Evolutionary conservation across 805 yeast genomes (phyloP).

Genomic region (Naumovozyma castellii): DNA sequence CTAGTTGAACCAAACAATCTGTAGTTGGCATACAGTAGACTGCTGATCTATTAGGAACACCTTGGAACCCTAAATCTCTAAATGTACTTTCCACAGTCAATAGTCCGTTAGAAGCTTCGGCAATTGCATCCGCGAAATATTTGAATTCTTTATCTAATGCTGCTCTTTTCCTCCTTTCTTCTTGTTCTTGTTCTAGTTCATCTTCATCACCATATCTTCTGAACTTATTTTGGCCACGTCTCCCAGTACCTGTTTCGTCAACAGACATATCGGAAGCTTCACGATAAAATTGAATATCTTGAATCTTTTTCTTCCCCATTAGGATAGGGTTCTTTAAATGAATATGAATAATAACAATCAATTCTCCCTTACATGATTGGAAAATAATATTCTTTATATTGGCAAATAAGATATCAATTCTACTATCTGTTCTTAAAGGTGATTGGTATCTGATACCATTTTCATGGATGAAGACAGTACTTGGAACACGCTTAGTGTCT

Average conservation of each 20-base stretch:
- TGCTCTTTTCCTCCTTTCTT: slow-evolving; percentile 87
- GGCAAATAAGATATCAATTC: slow-evolving; percentile 77
- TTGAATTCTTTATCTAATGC: slow-evolving; percentile 87
- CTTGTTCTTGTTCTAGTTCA: slow-evolving; percentile 96
- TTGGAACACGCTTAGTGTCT: slow-evolving; percentile 92
- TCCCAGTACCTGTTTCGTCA: slow-evolving; percentile 93
- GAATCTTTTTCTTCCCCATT: slow-evolving; percentile 91
- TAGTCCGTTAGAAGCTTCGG: slow-evolving; percentile 76
- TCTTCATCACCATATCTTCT: slow-evolving; percentile 95
- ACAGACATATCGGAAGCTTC: slow-evolving; percentile 94
- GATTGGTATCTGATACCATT: slow-evolving; percentile 94
- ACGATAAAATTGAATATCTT: slow-evolving; percentile 90
- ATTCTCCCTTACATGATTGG: slow-evolving; percentile 93
- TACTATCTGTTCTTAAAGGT: slow-evolving; percentile 72
- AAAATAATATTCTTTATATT: slow-evolving; percentile 89
- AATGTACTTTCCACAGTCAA: slow-evolving; percentile 89
- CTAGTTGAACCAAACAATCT: slow-evolving; percentile 87
- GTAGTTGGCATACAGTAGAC: slow-evolving; percentile 95
- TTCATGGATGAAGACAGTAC: slow-evolving; percentile 82
- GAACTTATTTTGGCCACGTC: slow-evolving; percentile 58
- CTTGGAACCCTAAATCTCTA: slow-evolving; percentile 92
- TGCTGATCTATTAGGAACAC: slow-evolving; percentile 93
- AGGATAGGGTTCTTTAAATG: slow-evolving; percentile 87
- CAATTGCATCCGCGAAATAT: slow-evolving; percentile 78
- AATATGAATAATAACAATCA: slow-evolving; percentile 84